These are phyloP conservation scores for Aspergillus cristatus DNA, from an alignment of 495 filamentous ascomycete genomes.

Conservation along the genomic window DNA sequence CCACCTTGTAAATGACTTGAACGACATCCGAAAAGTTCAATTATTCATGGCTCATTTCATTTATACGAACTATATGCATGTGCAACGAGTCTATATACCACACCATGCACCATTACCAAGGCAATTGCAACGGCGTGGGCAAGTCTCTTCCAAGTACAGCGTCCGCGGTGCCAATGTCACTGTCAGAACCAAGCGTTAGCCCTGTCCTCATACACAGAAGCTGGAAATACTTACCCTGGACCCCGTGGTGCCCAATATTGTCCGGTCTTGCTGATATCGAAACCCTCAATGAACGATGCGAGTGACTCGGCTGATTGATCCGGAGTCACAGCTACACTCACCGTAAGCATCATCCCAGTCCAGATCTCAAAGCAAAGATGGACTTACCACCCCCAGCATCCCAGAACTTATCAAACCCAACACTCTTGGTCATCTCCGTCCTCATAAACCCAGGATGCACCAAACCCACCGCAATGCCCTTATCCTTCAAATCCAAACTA, in stretches of 20 bases:
- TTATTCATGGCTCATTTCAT: too few species aligned
- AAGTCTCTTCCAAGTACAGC: slow-evolving; percentile 50
- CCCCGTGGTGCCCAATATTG: slow-evolving; percentile 67
- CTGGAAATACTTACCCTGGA: slow-evolving; percentile 36
- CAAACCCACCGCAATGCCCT: slow-evolving; percentile 54
- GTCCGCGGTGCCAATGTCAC: slow-evolving; percentile 64
- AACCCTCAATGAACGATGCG: slow-evolving; percentile 48
- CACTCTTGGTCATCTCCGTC: slow-evolving; percentile 61
- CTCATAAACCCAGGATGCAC: slow-evolving; percentile 71
- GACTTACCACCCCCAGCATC: slow-evolving; percentile 53
- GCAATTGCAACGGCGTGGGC: slow-evolving; percentile 56
- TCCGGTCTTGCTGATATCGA: slow-evolving; percentile 57
- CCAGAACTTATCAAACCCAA: slow-evolving; percentile 65
- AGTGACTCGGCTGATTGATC: slow-evolving; percentile 56
- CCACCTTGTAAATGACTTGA: too few species aligned
- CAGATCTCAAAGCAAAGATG: not conserved
- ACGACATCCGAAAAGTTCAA: too few species aligned
- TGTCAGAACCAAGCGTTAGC: slow-evolving; percentile 10
- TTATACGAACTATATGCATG: too few species aligned
- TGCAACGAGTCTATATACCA: too few species aligned
- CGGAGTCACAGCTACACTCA: slow-evolving; percentile 54
- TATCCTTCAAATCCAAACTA: slow-evolving; percentile 54
- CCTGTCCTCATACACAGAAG: not conserved
- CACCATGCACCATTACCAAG: slow-evolving; percentile 43
- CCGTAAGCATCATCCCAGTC: not conserved